These are phyloP conservation scores for Ceratocystiopsis minuta DNA, from an alignment of 2,329 filamentous ascomycete species.

Conservation along the genomic window DNA sequence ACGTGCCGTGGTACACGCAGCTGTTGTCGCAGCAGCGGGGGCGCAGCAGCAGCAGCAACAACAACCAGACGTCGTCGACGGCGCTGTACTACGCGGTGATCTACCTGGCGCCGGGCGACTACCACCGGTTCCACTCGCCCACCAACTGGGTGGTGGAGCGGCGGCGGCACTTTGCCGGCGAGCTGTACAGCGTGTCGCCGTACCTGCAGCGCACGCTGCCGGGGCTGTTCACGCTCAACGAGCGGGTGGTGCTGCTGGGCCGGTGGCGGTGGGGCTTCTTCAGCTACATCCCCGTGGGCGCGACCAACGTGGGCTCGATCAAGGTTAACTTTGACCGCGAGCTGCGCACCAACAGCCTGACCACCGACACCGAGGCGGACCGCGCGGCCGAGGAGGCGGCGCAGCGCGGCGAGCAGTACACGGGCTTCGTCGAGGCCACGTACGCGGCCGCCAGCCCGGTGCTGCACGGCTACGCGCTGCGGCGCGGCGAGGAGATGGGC, in stretches of 20 bases:
- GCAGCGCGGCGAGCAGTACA: constrained; percentile 59
- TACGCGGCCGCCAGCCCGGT: constrained; percentile 64
- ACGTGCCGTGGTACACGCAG: constrained; percentile 56
- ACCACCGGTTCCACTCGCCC: constrained; percentile 94
- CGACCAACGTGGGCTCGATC: constrained; percentile 94
- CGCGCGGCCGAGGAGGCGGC: constrained; percentile 65
- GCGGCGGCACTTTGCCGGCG: constrained; percentile 91
- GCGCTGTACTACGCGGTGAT: constrained; percentile 79
- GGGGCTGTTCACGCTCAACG: constrained; percentile 89
- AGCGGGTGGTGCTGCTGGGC: constrained; percentile 82
- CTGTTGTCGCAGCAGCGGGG: constrained; percentile 41
- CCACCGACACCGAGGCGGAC: constrained; percentile 84
- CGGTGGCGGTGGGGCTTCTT: constrained; percentile 98
- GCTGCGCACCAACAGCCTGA: constrained; percentile 77
- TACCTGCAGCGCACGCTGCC: constrained; percentile 87
- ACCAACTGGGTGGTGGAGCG: constrained; percentile 89
- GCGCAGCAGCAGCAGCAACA: too few relatives aligned
- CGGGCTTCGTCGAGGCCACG: constrained; percentile 83
- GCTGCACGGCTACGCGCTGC: constrained; percentile 65
- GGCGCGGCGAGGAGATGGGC: constrained; percentile 89
- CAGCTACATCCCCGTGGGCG: constrained; percentile 84
- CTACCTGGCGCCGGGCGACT: constrained; percentile 92
- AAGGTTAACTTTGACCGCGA: constrained; percentile 94
- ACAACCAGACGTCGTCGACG: constrained; percentile 21
- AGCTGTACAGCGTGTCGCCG: constrained; percentile 85